These are phyloP conservation scores for Pyrrhoderma lamaoense DNA, from an alignment of 1,284 basidiomycete genomes.

Conservation along the genomic window DNA sequence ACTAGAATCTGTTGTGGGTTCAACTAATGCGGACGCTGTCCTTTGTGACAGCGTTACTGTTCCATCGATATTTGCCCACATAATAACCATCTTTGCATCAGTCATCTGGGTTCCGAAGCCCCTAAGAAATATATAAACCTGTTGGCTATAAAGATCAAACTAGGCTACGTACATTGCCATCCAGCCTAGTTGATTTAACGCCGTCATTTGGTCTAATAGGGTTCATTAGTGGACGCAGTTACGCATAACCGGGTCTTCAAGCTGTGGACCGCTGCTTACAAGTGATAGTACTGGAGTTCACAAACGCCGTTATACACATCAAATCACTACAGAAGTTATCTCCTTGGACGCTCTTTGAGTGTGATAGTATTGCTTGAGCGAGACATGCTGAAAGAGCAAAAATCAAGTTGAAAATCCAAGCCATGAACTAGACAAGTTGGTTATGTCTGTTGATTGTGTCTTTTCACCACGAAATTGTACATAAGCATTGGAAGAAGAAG, in stretches of 20 bases:
- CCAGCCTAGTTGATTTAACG: constrained; percentile 42
- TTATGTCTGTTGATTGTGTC: too few species aligned
- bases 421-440: too few species aligned
- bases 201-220: constrained; percentile 38
- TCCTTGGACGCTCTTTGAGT: constrained; percentile 26
- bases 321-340: constrained; percentile 36
- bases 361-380: too few species aligned
- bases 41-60: constrained; percentile 39
- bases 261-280: constrained; percentile 30
- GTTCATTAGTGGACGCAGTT: too few species aligned
- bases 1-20: constrained; percentile 41
- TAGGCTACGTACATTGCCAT: constrained; percentile 39
- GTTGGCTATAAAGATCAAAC: constrained; percentile 2
- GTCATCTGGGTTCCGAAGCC: constrained; percentile 51
- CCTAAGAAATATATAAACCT: constrained; percentile 26
- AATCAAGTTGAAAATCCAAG: too few species aligned
- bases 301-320: constrained; percentile 41
- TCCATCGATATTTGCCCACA: constrained; percentile 39
- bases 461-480: too few species aligned
- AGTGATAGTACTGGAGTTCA: constrained; percentile 34
- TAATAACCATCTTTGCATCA: constrained; percentile 33
- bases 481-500: too few species aligned
- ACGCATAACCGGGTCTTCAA: neutral
- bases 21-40: constrained; percentile 34
- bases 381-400: too few species aligned